Conservation (phyloP, 208 protist genomes). For the Polymyxa betae region DNA sequence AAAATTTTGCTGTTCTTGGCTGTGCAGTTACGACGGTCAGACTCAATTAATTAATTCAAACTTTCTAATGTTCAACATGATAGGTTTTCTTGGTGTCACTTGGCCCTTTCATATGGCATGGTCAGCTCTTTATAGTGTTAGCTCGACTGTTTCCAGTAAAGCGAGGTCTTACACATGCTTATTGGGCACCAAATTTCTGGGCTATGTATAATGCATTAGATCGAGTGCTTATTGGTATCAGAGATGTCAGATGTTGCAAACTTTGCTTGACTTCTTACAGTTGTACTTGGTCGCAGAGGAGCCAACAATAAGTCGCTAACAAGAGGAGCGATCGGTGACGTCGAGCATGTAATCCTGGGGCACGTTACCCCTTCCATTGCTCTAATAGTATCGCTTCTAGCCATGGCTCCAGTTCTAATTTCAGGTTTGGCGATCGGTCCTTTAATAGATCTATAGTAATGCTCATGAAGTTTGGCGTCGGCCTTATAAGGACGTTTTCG, state of each 20-base stretch:
- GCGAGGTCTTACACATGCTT: conserved; percentile 81
- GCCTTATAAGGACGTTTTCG: background rate
- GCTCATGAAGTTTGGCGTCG: background rate
- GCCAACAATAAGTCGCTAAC: background rate
- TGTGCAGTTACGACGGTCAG: conserved; percentile 34
- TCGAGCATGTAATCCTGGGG: conserved; percentile 39
- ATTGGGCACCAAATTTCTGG: conserved; percentile 87
- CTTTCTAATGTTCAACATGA: background rate
- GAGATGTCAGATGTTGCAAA: background rate
- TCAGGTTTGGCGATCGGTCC: background rate
- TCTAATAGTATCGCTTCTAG: conserved; percentile 28
- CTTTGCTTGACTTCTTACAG: background rate
- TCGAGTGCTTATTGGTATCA: conserved; percentile 62
- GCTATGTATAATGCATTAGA: conserved; percentile 76
- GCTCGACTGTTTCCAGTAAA: conserved; percentile 78
- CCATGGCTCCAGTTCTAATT: conserved; percentile 7
- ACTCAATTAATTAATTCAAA: background rate
- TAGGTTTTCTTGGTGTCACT: conserved; percentile 32
- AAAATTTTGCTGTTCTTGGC: conserved; percentile 49
- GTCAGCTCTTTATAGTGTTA: conserved; percentile 63
- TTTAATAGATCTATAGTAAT: background rate
- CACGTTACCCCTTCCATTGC: conserved; percentile 9
- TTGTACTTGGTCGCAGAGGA: background rate
- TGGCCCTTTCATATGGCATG: conserved; percentile 13
- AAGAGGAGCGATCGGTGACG: background rate